Evolutionary conservation across 345 rosid genomes (phyloP).

Genomic region (Euclidium syriacum): DNA sequence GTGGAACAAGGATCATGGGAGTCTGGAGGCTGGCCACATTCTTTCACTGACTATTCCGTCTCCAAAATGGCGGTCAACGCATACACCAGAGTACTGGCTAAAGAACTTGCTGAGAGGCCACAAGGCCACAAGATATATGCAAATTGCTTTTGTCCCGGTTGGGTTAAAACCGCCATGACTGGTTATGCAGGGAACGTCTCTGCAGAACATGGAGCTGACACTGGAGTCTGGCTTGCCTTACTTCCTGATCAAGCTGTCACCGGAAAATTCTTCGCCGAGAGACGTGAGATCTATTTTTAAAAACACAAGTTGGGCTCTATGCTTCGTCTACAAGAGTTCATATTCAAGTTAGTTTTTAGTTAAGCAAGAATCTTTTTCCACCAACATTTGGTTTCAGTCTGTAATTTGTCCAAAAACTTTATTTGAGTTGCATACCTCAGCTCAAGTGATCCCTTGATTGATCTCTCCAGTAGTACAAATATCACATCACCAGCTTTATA

Average conservation of each 20-base stretch:
- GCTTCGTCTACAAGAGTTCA: too few species aligned
- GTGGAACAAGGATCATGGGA: conserved; percentile 73
- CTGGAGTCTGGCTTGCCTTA: conserved; percentile 90
- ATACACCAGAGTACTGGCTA: conserved; percentile 65
- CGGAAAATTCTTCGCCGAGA: conserved; percentile 88
- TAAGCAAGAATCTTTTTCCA: too few species aligned
- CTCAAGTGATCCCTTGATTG: too few species aligned
- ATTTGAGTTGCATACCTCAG: too few species aligned
- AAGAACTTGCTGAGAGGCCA: conserved; percentile 48
- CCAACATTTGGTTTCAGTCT: too few species aligned
- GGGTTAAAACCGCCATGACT: conserved; percentile 98
- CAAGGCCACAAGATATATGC: conserved; percentile 73
- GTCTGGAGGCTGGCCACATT: conserved; percentile 90
- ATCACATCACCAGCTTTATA: too few species aligned
- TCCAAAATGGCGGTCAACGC: conserved; percentile 90
- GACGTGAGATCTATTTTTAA: conserved; percentile 74
- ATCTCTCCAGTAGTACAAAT: too few species aligned
- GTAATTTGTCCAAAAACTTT: too few species aligned
- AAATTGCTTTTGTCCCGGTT: conserved; percentile 94
- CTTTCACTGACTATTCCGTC: conserved; percentile 70
- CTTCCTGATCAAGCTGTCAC: conserved; percentile 71
- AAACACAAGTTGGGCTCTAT: too few species aligned
- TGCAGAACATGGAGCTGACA: conserved; percentile 79
- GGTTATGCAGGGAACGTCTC: conserved; percentile 91
- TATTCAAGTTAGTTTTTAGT: too few species aligned